phyloP scores from a whole-genome alignment of 2,329 filamentous ascomycete genomes.

The Cordyceps fumosorosea region DNA sequence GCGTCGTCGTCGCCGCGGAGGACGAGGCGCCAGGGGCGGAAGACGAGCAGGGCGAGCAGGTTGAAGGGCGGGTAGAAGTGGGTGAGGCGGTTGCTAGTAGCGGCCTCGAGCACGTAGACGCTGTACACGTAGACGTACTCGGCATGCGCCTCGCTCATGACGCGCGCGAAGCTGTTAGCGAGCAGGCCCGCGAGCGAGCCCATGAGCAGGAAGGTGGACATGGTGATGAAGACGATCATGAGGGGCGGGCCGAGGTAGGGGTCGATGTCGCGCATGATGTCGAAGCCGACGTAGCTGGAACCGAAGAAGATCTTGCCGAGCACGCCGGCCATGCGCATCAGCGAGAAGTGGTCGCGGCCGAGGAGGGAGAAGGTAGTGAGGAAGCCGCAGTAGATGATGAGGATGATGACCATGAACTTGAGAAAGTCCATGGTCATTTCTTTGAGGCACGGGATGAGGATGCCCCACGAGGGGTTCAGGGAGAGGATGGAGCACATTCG shows the following conservation, averaged over 20 bases:
- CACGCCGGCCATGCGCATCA: slow-evolving; percentile 66
- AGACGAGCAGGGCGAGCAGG: slow-evolving; percentile 62
- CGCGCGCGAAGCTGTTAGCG: slow-evolving; percentile 64
- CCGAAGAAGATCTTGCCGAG: slow-evolving; percentile 78
- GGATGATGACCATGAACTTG: slow-evolving; percentile 73
- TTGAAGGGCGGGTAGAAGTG: slow-evolving; percentile 70
- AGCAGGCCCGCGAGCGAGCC: slow-evolving; percentile 73
- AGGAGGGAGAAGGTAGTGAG: slow-evolving; percentile 78
- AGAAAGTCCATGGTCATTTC: slow-evolving; percentile 93
- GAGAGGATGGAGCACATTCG: slow-evolving; percentile 82
- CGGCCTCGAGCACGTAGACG: slow-evolving; percentile 58
- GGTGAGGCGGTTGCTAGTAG: slow-evolving; percentile 61
- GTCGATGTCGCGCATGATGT: slow-evolving; percentile 56
- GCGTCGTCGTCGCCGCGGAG: slow-evolving; percentile 53
- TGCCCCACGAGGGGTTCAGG: slow-evolving; percentile 85
- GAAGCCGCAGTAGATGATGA: slow-evolving; percentile 81
- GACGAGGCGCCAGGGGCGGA: slow-evolving; percentile 66
- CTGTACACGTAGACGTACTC: slow-evolving; percentile 75
- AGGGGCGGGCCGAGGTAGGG: slow-evolving; percentile 52
- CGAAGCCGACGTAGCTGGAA: slow-evolving; percentile 67
- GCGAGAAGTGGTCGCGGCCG: slow-evolving; percentile 61
- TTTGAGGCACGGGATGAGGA: slow-evolving; percentile 80
- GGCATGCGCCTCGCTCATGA: slow-evolving; percentile 59
- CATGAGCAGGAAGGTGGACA: slow-evolving; percentile 73
- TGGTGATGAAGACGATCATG: slow-evolving; percentile 67